A percentile compares a stretch with the other conserved stretches of the same genome.
Conservation (phyloP, 768 basidiomycete species). For the Lactarius sanguifluus region DNA sequence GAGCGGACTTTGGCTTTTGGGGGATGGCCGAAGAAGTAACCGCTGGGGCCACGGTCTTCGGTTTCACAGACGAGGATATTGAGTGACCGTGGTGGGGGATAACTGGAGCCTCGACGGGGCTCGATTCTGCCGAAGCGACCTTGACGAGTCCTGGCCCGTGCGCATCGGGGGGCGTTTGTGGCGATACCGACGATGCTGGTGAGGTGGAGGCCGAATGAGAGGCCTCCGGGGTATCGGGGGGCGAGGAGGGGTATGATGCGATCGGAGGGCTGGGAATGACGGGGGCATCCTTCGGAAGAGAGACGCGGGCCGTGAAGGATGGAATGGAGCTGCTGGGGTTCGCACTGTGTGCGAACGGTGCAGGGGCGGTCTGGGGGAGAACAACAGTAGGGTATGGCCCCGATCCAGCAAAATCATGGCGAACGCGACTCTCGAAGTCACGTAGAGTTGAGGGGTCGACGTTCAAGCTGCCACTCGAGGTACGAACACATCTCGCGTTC, state of each 20-base stretch:
- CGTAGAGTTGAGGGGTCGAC: slow-evolving; percentile 61
- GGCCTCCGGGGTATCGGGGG: slow-evolving; percentile 35
- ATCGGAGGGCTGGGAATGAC: slow-evolving; percentile 26
- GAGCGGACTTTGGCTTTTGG: slow-evolving; percentile 25
- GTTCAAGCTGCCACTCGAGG: slow-evolving; percentile 88
- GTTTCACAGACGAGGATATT: neutral
- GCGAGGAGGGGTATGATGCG: slow-evolving; percentile 27
- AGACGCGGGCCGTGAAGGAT: slow-evolving; percentile 30
- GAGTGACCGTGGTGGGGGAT: slow-evolving; percentile 24
- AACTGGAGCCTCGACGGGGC: slow-evolving; percentile 10
- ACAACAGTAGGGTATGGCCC: slow-evolving; percentile 65
- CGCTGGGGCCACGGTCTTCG: slow-evolving; percentile 9
- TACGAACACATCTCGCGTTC: slow-evolving; percentile 93
- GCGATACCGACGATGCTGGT: slow-evolving; percentile 36
- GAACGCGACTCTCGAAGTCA: slow-evolving; percentile 61
- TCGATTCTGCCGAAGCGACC: slow-evolving; percentile 24
- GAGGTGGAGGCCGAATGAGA: slow-evolving; percentile 36
- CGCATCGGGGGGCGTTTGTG: slow-evolving; percentile 34
- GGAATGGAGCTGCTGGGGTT: slow-evolving; percentile 31
- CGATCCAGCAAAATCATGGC: slow-evolving; percentile 55
- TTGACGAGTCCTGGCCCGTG: slow-evolving; percentile 19
- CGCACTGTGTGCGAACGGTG: slow-evolving; percentile 29
- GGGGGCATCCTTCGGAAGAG: slow-evolving; percentile 28
- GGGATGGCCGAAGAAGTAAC: neutral
- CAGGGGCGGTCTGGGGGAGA: slow-evolving; percentile 45